phyloP scores from a whole-genome alignment of 805 yeast genomes.

The Dipodascopsis uninucleata region DNA sequence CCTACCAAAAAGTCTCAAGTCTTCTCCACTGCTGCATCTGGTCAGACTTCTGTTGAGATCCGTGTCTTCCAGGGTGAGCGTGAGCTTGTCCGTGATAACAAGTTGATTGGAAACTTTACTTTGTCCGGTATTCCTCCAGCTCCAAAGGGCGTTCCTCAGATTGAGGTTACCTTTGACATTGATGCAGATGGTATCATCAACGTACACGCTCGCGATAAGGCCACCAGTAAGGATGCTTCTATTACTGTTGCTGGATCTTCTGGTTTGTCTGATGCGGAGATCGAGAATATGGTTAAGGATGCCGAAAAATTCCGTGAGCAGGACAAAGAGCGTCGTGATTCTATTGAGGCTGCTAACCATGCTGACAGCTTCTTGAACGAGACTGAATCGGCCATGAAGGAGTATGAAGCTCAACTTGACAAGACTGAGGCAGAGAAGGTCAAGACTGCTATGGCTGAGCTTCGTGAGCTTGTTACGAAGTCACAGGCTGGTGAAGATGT shows the following conservation, averaged over 20 bases:
- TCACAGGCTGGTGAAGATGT: constrained; percentile 65
- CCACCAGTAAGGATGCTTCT: constrained; percentile 87
- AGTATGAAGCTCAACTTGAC: constrained; percentile 65
- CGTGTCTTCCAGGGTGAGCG: constrained; percentile 99
- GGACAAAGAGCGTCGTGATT: constrained; percentile 80
- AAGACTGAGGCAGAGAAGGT: constrained; percentile 54
- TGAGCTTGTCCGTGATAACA: constrained; percentile 96
- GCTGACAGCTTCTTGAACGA: constrained; percentile 81
- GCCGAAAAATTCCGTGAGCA: constrained; percentile 86
- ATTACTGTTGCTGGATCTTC: constrained; percentile 96
- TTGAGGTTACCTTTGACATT: constrained; percentile 91
- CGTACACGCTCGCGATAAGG: constrained; percentile 91
- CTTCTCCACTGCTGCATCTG: constrained; percentile 93
- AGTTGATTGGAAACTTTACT: constrained; percentile 94
- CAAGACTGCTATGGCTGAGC: constrained; percentile 52
- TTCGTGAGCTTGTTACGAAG: constrained; percentile 74
- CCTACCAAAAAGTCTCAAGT: constrained; percentile 96
- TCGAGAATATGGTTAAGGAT: constrained; percentile 85
- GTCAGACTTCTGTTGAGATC: constrained; percentile 94
- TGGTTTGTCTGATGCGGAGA: constrained; percentile 84
- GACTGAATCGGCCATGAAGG: constrained; percentile 79
- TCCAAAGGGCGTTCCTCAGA: constrained; percentile 92
- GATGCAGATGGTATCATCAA: constrained; percentile 97
- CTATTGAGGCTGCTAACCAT: constrained; percentile 81
- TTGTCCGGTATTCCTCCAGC: constrained; percentile 93